Percentiles rank a stretch among this genome's conserved stretches.
These are phyloP conservation scores for Penicillium cataractarum DNA, from an alignment of 495 filamentous ascomycete species.

Conservation along the genomic window DNA sequence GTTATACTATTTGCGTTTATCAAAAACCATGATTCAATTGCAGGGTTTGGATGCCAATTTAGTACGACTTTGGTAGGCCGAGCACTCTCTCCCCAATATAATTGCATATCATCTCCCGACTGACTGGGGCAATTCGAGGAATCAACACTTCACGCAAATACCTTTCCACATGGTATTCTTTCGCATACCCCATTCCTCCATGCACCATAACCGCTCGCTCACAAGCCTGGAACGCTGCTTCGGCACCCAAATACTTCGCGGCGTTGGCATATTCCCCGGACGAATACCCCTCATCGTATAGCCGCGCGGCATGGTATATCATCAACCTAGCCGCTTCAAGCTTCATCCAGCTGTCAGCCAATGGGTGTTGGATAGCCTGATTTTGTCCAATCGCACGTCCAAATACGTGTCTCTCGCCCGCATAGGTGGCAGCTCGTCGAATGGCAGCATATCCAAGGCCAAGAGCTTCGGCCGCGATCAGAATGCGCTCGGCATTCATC, in stretches of 20 bases:
- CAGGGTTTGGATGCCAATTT: not conserved
- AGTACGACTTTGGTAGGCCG: conserved; percentile 53
- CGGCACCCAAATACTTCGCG: conserved; percentile 74
- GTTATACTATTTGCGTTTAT: not conserved
- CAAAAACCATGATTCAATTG: not conserved
- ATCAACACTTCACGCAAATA: conserved; percentile 75
- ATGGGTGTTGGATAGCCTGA: conserved; percentile 73
- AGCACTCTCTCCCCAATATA: conserved; percentile 73
- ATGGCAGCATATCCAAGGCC: conserved; percentile 75
- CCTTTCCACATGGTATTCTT: conserved; percentile 77
- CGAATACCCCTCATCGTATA: conserved; percentile 59
- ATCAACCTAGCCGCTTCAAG: conserved; percentile 77
- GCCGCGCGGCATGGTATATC: conserved; percentile 73
- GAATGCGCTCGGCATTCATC: conserved; percentile 79
- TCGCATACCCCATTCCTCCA: conserved; percentile 78
- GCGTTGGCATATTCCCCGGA: conserved; percentile 26
- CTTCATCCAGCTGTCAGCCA: conserved; percentile 74
- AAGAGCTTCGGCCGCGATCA: conserved; percentile 75
- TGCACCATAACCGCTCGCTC: conserved; percentile 67
- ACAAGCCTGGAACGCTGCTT: conserved; percentile 75
- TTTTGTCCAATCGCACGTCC: conserved; percentile 71
- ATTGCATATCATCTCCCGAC: conserved; percentile 79
- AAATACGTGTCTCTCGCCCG: conserved; percentile 67
- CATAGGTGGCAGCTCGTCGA: conserved; percentile 64
- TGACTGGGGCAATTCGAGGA: conserved; percentile 74